Conservation (phyloP, 805 yeast species). For the Candida ipomoeae region DNA sequence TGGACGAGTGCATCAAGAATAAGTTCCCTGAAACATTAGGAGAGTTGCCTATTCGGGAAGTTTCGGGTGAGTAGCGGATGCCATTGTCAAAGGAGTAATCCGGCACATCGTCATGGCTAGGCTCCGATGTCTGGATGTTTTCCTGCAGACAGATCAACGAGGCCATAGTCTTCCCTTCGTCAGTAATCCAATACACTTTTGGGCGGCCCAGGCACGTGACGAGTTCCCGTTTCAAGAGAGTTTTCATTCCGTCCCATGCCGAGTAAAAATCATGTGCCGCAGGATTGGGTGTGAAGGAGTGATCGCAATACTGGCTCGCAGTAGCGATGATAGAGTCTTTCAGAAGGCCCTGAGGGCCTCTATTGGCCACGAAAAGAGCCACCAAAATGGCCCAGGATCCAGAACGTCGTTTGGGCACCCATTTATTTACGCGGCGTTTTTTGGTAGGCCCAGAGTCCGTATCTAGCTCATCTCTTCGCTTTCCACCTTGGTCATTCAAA, state of each 20-base stretch:
- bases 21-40: not conserved
- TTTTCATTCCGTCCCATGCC: slow-evolving; percentile 72
- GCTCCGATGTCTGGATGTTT: slow-evolving; percentile 14
- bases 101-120: slow-evolving; percentile 15
- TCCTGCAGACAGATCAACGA: slow-evolving; percentile 48
- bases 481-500: slow-evolving; percentile 10
- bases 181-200: slow-evolving; percentile 57
- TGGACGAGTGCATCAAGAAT: not conserved
- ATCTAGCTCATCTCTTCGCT: slow-evolving; percentile 14
- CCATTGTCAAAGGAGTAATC: slow-evolving; percentile 36
- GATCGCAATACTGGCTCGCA: slow-evolving; percentile 55
- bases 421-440: slow-evolving; percentile 25
- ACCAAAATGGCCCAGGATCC: slow-evolving; percentile 83
- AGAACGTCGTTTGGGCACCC: slow-evolving; percentile 69
- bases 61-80: slow-evolving; percentile 16
- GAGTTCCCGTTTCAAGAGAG: slow-evolving; percentile 56
- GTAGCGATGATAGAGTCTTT: slow-evolving; percentile 52
- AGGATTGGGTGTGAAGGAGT: slow-evolving; percentile 57
- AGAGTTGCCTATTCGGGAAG: not conserved
- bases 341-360: slow-evolving; percentile 49
- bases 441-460: slow-evolving; percentile 7
- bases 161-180: slow-evolving; percentile 65
- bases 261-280: slow-evolving; percentile 60
- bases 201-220: slow-evolving; percentile 59
- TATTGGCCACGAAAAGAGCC: slow-evolving; percentile 50